These are phyloP conservation scores for Boletellus emodensis DNA, from an alignment of 768 basidiomycete genomes.

Conservation along the genomic window DNA sequence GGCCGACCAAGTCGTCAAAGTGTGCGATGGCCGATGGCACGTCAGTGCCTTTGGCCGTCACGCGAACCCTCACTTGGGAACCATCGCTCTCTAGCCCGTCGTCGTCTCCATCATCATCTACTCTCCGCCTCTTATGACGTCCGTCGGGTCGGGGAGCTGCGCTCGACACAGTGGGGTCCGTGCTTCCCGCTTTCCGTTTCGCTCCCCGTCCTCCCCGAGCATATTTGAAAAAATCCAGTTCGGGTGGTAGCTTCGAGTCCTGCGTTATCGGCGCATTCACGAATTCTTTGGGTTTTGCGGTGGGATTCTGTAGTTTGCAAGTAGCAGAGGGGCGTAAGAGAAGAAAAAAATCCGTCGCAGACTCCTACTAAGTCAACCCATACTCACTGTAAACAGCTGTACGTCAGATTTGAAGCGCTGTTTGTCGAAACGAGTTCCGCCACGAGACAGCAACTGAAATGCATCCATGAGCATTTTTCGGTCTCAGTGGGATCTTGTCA, in stretches of 20 bases:
- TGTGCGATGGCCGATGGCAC: conserved; percentile 56
- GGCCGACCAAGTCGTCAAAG: conserved; percentile 56
- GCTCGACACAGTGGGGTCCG: conserved; percentile 12
- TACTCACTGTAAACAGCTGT: conserved; percentile 60
- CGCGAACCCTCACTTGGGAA: conserved; percentile 51
- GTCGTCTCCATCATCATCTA: conserved; percentile 24
- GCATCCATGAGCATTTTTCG: conserved; percentile 58
- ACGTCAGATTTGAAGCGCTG: conserved; percentile 65
- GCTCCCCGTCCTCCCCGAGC: conserved; percentile 46
- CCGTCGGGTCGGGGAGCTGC: conserved; percentile 5
- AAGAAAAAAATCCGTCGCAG: neutral
- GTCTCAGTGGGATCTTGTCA: neutral
- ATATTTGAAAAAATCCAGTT: conserved; percentile 92
- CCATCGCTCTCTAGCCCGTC: conserved; percentile 19
- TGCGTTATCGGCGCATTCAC: conserved; percentile 20
- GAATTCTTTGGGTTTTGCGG: conserved; percentile 18
- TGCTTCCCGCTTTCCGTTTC: conserved; percentile 47
- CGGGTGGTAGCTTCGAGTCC: conserved; percentile 61
- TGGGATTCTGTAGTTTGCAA: conserved; percentile 23
- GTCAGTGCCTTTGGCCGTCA: conserved; percentile 68
- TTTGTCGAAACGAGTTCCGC: conserved; percentile 81
- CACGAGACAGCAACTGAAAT: conserved; percentile 85
- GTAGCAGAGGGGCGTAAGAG: neutral
- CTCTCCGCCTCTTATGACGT: conserved; percentile 29
- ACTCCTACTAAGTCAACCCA: neutral